A percentile compares a stretch with the other conserved stretches of the same genome.
Evolutionary conservation across 441 rosid genomes (phyloP).

Genomic region (Populus trichocarpa): DNA sequence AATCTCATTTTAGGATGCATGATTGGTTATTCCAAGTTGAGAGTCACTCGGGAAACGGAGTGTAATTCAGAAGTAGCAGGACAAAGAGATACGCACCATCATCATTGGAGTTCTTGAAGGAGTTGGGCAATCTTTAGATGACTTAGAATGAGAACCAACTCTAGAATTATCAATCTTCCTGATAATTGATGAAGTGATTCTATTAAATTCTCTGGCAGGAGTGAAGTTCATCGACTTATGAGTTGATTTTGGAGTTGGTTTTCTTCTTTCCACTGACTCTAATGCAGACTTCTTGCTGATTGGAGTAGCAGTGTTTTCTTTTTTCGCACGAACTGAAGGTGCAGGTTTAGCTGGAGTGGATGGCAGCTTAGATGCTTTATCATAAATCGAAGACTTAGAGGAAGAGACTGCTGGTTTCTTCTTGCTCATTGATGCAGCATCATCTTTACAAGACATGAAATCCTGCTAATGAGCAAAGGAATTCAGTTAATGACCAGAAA

Average conservation of each 20-base stretch:
- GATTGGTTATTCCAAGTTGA: background rate
- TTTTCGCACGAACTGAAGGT: slow-evolving; percentile 30
- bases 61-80: background rate
- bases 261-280: slow-evolving; percentile 36
- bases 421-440: slow-evolving; percentile 28
- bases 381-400: slow-evolving; percentile 21
- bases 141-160: slow-evolving; percentile 33
- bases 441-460: slow-evolving; percentile 28
- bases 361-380: slow-evolving; percentile 24
- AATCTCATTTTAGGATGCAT: slow-evolving; percentile 9
- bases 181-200: slow-evolving; percentile 41
- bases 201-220: slow-evolving; percentile 41
- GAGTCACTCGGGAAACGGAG: no score
- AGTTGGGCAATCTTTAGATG: slow-evolving; percentile 51
- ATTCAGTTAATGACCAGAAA: slow-evolving; percentile 3
- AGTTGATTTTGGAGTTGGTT: slow-evolving; percentile 39
- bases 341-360: slow-evolving; percentile 29
- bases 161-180: slow-evolving; percentile 58
- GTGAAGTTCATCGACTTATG: slow-evolving; percentile 48
- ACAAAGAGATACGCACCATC: slow-evolving; percentile 28
- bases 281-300: slow-evolving; percentile 28
- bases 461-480: slow-evolving; percentile 30
- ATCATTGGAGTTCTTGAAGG: slow-evolving; percentile 60
- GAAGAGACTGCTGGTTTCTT: slow-evolving; percentile 29
- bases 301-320: slow-evolving; percentile 25